Base-by-base conservation (phyloP, 1,139 yeast species). In the Groenewaldozyma sp. region DNA sequence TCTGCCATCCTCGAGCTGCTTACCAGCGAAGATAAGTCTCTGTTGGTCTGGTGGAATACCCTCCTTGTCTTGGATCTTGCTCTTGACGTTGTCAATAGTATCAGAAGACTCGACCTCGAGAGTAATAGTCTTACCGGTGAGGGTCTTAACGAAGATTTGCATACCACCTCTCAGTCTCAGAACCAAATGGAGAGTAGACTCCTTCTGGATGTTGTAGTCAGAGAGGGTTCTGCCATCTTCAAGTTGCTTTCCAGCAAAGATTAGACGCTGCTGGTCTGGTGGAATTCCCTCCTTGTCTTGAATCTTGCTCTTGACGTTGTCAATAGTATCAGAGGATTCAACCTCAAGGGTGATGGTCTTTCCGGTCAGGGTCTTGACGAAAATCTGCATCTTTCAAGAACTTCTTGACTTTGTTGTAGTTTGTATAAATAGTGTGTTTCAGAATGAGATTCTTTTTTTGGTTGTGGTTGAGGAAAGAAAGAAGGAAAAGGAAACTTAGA, bases 41-140 rank as follows among this genome's bases (percentile, higher is more conserved):
- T 81, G 88, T 63, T 81, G 88, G 68, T 81, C 91, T 46, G 88
- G 88, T 57, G 91, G 91, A 54, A 81, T 81, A 51, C 91, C 88
- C 63, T 81, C 88, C 73, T 81, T 81, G 68, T 81, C 88, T 65
- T 81, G 88, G 54, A 81, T 81, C 71, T 81, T 81, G 54, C 82
- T 72, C 71, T 81, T 81, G 63, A 81, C 88, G 61, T 80, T 81
- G 68, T 80, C 88, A 56, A 80, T 80, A 49, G 88, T 81, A 71
- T 81, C 91, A 39, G 88, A 80, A 34, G 88, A 80, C 65, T 81
- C 91, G 49, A 81, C 96, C 71, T 87, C 95, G 50, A 78, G 67
- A 55, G 86, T 80, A 61, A 80, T 78, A 50, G 86, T 80, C 73
- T 80, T 79, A 63, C 87, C 87, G 41, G 87, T 79, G 60, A 79